A percentile compares a stretch with the other conserved stretches of the same genome.
These are phyloP conservation scores for Lactuca saligna DNA, from an alignment of 129 eudicot species.

Conservation along the genomic window DNA sequence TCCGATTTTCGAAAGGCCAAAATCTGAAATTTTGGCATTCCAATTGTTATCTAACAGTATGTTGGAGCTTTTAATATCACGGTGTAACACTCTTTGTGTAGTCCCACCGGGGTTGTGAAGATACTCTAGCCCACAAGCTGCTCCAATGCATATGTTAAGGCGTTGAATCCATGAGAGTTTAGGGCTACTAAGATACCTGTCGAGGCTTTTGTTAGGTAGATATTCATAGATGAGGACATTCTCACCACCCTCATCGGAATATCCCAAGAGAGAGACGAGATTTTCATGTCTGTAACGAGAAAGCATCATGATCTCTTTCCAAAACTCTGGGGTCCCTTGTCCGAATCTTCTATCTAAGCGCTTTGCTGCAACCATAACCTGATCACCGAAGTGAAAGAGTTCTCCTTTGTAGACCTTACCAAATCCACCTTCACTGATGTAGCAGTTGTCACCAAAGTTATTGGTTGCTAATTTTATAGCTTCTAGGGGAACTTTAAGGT, in stretches of 20 bases:
- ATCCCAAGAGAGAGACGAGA: background rate
- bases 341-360: background rate
- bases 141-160: too few relatives aligned
- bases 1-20: background rate
- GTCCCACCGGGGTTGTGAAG: background rate
- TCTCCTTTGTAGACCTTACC: too few relatives aligned
- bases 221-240: too few relatives aligned
- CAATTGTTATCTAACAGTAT: background rate
- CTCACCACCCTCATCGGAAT: too few relatives aligned
- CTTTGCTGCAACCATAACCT: too few relatives aligned
- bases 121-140: too few relatives aligned
- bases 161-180: too few relatives aligned
- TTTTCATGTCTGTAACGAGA: conserved; percentile 1
- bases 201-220: too few relatives aligned
- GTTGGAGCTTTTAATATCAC: background rate
- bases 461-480: background rate
- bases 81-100: background rate
- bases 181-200: too few relatives aligned
- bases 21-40: background rate
- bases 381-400: too few relatives aligned
- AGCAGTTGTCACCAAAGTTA: background rate
- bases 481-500: background rate
- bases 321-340: background rate
- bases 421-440: too few relatives aligned
- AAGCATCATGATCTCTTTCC: background rate